A percentile compares a stretch with the other conserved stretches of the same genome.
Evolutionary conservation across 176 grass and related monocot species (phyloP).

Genomic region (Juncus inflexus): DNA sequence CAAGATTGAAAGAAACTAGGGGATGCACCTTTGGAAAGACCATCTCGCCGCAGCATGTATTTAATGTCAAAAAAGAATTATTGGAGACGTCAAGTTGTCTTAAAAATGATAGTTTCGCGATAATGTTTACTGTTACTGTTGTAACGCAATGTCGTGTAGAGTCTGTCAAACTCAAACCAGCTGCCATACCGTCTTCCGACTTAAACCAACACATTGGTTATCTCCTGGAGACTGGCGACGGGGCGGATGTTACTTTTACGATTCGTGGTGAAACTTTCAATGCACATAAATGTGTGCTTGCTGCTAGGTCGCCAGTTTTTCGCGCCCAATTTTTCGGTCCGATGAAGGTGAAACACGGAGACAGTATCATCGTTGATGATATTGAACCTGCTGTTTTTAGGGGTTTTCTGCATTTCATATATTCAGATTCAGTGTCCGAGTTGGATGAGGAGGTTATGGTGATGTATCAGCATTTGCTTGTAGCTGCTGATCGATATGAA

Average conservation of each 20-base stretch:
- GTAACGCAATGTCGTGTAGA: background rate
- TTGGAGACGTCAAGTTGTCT: background rate
- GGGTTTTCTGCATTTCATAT: slow-evolving; percentile 2
- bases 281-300: slow-evolving; percentile 14
- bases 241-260: slow-evolving; percentile 9
- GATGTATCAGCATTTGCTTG: slow-evolving; percentile 1
- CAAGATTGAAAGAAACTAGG: background rate
- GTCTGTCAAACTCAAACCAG: background rate
- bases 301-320: slow-evolving; percentile 1
- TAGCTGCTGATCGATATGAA: background rate
- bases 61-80: background rate
- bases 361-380: slow-evolving; percentile 18
- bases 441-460: background rate
- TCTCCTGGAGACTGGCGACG: background rate
- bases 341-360: background rate
- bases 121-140: background rate
- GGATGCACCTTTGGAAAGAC: background rate
- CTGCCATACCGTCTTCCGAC: background rate
- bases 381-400: slow-evolving; percentile 19
- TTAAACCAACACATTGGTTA: background rate
- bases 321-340: slow-evolving; percentile 6
- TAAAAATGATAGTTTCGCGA: background rate
- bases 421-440: slow-evolving; percentile 8
- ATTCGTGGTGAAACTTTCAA: slow-evolving; percentile 1
- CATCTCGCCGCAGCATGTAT: background rate